Conservation (phyloP, 176 grass and related monocot species). For the Phoenix dactylifera region DNA sequence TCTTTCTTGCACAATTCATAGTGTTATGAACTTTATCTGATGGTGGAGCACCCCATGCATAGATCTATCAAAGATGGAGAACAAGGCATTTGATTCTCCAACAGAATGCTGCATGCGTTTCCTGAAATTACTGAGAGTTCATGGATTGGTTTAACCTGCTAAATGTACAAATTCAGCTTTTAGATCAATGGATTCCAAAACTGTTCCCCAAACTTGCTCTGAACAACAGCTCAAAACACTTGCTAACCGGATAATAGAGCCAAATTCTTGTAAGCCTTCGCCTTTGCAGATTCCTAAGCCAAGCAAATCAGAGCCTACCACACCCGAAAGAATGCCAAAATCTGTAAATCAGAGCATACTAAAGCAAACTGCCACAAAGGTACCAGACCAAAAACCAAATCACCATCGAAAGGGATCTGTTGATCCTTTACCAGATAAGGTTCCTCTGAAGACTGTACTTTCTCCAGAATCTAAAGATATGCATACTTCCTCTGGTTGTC, state of each 20-base stretch:
- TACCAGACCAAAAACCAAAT: constrained; percentile 21
- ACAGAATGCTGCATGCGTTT: not conserved
- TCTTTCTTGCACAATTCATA: too few species aligned
- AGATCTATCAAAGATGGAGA: too few species aligned
- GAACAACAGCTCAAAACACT: constrained; percentile 12
- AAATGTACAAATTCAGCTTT: constrained; percentile 2
- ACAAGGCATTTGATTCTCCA: too few species aligned
- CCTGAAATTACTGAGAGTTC: not conserved
- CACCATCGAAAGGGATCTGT: constrained; percentile 2
- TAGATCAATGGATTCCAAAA: constrained; percentile 37
- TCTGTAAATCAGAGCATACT: not conserved
- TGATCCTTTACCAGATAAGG: constrained; percentile 7
- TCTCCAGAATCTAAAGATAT: not conserved
- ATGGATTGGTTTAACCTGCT: not conserved
- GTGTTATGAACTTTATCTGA: too few species aligned
- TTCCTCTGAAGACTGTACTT: not conserved
- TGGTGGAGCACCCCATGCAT: too few species aligned
- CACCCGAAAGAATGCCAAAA: not conserved
- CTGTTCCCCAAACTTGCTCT: constrained; percentile 16
- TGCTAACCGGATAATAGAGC: constrained; percentile 7
- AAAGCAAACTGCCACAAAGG: not conserved
- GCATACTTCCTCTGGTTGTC: not conserved
- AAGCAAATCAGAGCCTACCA: constrained; percentile 11
- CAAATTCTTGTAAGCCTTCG: constrained; percentile 17
- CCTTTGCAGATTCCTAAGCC: constrained; percentile 22